Percentiles rank a stretch among this genome's conserved stretches.
phyloP scores from a whole-genome alignment of 129 eudicot species.

The Gnaphalium uliginosum region DNA sequence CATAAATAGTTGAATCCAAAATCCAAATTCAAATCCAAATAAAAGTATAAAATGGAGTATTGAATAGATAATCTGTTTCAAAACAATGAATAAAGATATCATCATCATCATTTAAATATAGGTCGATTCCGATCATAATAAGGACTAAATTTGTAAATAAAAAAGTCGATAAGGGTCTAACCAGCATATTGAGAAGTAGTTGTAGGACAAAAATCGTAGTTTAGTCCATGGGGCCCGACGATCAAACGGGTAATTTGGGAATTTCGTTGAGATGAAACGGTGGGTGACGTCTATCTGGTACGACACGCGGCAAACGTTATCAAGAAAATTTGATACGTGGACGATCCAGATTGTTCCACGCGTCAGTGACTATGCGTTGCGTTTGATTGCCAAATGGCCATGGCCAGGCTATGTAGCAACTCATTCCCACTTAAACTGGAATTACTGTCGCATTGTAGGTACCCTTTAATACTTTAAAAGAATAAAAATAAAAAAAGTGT shows the following conservation, averaged over 20 bases:
- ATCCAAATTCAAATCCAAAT: too few relatives aligned
- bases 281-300: slow-evolving; percentile 29
- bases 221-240: neutral
- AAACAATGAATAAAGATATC: too few relatives aligned
- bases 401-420: slow-evolving; percentile 23
- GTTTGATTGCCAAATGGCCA: slow-evolving; percentile 12
- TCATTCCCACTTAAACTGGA: slow-evolving; percentile 18
- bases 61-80: too few relatives aligned
- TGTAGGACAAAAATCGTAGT: neutral
- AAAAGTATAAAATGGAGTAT: too few relatives aligned
- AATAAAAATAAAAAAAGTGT: too few relatives aligned
- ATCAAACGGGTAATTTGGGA: slow-evolving; percentile 9
- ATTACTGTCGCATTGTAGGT: slow-evolving; percentile 24
- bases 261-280: slow-evolving; percentile 13
- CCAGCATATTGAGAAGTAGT: neutral
- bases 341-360: slow-evolving; percentile 17
- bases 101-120: too few relatives aligned
- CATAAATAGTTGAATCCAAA: too few relatives aligned
- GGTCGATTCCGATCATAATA: neutral
- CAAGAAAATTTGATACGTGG: slow-evolving; percentile 14
- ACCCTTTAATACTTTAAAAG: too few relatives aligned
- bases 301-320: slow-evolving; percentile 35
- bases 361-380: neutral
- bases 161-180: neutral
- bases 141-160: neutral